phyloP scores from a whole-genome alignment of 2,329 filamentous ascomycete genomes.

The Penicillium glabrum region DNA sequence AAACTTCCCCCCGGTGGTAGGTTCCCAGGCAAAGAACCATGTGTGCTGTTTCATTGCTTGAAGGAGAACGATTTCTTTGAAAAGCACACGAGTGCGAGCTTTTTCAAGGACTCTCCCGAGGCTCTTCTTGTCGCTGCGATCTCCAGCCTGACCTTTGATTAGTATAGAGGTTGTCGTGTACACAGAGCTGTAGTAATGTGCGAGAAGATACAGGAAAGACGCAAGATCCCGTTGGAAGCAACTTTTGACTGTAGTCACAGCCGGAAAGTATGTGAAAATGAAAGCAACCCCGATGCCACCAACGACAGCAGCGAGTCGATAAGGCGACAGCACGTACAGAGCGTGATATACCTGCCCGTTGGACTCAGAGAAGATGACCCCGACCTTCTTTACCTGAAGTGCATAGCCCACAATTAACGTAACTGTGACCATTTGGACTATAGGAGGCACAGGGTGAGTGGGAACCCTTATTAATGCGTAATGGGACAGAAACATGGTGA shows the following conservation, averaged over 20 bases:
- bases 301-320: neutral
- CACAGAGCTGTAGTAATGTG: neutral
- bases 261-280: neutral
- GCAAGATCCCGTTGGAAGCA: neutral
- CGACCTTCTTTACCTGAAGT: neutral
- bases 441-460: neutral
- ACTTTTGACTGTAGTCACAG: neutral
- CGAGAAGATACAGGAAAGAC: neutral
- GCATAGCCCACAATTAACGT: neutral
- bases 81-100: neutral
- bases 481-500: neutral
- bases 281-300: neutral
- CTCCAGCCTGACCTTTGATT: neutral
- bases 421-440: neutral
- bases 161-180: neutral
- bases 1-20: neutral
- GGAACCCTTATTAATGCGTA: neutral
- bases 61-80: neutral
- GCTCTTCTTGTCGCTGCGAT: neutral
- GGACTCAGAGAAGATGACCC: neutral
- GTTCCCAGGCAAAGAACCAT: neutral
- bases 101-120: neutral
- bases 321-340: neutral
- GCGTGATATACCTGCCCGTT: neutral
- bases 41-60: neutral